Base-by-base conservation (phyloP, 192 early-diverging fungal genomes). In the Rhizophlyctis rosea region DNA sequence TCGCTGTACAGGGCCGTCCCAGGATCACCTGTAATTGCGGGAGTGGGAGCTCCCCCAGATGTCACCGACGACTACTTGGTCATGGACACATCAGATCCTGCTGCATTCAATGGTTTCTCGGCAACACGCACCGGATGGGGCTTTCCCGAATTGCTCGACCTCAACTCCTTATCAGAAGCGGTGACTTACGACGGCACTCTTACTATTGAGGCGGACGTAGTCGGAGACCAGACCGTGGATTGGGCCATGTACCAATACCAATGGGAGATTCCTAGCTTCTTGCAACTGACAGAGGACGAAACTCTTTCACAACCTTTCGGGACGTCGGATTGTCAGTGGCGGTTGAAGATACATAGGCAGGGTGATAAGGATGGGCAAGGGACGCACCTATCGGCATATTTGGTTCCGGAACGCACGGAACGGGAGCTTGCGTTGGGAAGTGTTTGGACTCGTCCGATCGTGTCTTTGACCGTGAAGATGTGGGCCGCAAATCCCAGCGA, bases 81-180 rank as follows among this genome's bases (percentile, higher is more conserved):
- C 27, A 51, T 61, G 34, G 68, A 73, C 53, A 67, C 64, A 18
- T 67, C 68, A 5, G 32, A 51, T 5, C 35, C 54, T 23, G 28
- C 52, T n/a, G n/a, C n/a, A n/a, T 77, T 77, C 65, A 64, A 51
- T 9, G 75, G 64, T 1, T 78, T 78, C 63, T 30, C 24, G 18
- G 57, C 54, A 1, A 3, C 34, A 3, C 49, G 59, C 36, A 51
- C 72, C 21, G 79, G 79, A 34, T 81, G 79, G 79, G 79, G 79
- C 27, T 81, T 81, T 56, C 68, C 69, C 2, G 64, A 67, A 23
- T 53, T 77, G 23, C 44, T 68, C 4, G 27, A 62, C 2, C 57
- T 77, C 27, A 52, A 64, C 5, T 28, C 30, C 16, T 25, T 69
- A n/a, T n/a, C 62, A 1, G 65, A 71, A 3, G 73, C 74, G 2